Base-by-base conservation (phyloP, 2,329 filamentous ascomycete species). In the Hypoxylon sp. region DNA sequence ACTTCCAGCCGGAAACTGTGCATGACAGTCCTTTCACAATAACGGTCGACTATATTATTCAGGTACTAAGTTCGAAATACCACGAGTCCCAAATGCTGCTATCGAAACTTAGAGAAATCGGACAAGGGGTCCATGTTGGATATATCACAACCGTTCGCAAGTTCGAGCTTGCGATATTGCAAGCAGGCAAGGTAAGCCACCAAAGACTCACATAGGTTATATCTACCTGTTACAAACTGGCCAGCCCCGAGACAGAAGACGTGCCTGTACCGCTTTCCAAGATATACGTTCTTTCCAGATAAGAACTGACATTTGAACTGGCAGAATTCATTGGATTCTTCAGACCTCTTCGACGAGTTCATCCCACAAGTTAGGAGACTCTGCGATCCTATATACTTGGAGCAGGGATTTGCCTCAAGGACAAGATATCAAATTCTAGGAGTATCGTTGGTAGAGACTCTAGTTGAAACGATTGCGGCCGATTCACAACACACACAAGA, bases 161-260 rank as follows among this genome's bases (percentile, higher is more conserved):
- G 47, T 74, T 85, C 1, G 85, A 88, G 73, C 73, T 88, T 16
- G 83, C 86, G 61, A 71, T 87, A 3, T 78, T 87, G 53, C 79
- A 83, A 57, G 80, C 79, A 11, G 85, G 84, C 69, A 85, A 82
- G 79, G 84, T 86, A 71, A 72, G 78, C 23, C 50, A 19, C 37
- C 19, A 62, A n/a, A n/a, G 14, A 12, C n/a, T 8, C 43, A 12
- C 5, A 30, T 2, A 41, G 7, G 6, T n/a, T 30, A 7, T 29
- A 14, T 27, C 39, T 12, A 3, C 50, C 12, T 32, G 16, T 41
- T 11, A 16, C 16, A 7, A n/a, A 41, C n/a, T 19, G 39, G 21
- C 5, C 12, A 23, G 23, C 23, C 30, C 16, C 8, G 25, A 25
- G 30, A 7, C n/a, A 12, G 30, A 43, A 27, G 43, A 34, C 25